These are phyloP conservation scores for Colletotrichum phormii DNA, from an alignment of 2,329 filamentous ascomycete genomes.

Conservation along the genomic window DNA sequence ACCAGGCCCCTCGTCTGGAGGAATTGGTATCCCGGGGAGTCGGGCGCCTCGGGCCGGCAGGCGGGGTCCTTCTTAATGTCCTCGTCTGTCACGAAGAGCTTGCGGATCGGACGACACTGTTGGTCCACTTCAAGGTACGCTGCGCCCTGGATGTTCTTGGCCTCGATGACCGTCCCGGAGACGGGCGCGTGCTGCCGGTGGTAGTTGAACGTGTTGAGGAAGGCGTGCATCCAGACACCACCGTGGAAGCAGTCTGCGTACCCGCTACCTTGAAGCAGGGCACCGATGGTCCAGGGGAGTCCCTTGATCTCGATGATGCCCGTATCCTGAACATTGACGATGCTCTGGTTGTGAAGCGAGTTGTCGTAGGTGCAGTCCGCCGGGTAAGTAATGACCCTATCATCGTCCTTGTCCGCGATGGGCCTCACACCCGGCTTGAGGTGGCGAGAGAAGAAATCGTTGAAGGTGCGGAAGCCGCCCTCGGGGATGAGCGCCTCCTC, in stretches of 20 bases:
- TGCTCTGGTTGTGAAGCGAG: slow-evolving; percentile 38
- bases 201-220: slow-evolving; percentile 54
- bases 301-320: slow-evolving; percentile 50
- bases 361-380: slow-evolving; percentile 51
- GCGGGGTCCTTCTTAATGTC: not conserved
- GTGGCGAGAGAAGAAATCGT: slow-evolving; percentile 52
- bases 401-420: slow-evolving; percentile 43
- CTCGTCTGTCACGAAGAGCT: slow-evolving; percentile 15
- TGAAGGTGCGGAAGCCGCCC: slow-evolving; percentile 51
- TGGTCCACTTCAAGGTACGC: slow-evolving; percentile 51
- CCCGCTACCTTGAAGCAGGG: slow-evolving; percentile 47
- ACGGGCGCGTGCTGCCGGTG: slow-evolving; percentile 56
- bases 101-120: slow-evolving; percentile 36
- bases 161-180: slow-evolving; percentile 49
- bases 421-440: slow-evolving; percentile 49
- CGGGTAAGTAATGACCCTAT: slow-evolving; percentile 47
- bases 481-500: slow-evolving; percentile 45
- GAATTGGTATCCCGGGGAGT: slow-evolving; percentile 54
- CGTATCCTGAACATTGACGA: slow-evolving; percentile 39
- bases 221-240: slow-evolving; percentile 55
- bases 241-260: slow-evolving; percentile 47
- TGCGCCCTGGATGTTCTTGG: slow-evolving; percentile 49
- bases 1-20: slow-evolving; percentile 52
- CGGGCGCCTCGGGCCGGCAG: slow-evolving; percentile 44
- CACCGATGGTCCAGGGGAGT: slow-evolving; percentile 50